phyloP scores from a whole-genome alignment of 2,329 filamentous ascomycete genomes.

The Cladobotryum mycophilum region DNA sequence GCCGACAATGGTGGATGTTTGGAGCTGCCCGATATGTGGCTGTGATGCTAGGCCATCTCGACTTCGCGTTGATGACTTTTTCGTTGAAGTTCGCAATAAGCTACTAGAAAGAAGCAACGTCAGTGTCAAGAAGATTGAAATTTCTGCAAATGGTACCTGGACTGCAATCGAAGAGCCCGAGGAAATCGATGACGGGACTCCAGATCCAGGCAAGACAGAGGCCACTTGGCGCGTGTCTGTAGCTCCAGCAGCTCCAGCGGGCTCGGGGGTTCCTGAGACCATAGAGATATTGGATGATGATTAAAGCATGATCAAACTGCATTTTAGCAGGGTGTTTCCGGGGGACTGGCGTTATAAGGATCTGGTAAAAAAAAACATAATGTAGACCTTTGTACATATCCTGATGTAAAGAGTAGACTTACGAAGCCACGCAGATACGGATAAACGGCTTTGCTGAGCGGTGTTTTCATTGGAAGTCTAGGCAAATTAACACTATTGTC shows the following conservation, averaged over 20 bases:
- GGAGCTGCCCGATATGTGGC: conserved; percentile 82
- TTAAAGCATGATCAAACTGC: neutral
- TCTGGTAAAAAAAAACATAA: too few relatives aligned
- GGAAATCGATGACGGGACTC: conserved; percentile 22
- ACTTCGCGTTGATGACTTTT: conserved; percentile 68
- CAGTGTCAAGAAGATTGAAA: conserved; percentile 25
- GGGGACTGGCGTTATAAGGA: too few relatives aligned
- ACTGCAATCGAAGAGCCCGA: conserved; percentile 24
- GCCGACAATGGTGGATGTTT: conserved; percentile 59
- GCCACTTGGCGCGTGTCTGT: neutral
- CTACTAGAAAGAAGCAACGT: conserved; percentile 31
- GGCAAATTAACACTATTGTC: too few relatives aligned
- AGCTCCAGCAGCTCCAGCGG: neutral
- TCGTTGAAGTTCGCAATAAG: conserved; percentile 53
- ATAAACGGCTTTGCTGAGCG: too few relatives aligned
- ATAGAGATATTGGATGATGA: conserved; percentile 12
- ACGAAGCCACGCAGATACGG: too few relatives aligned
- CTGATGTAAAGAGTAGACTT: too few relatives aligned
- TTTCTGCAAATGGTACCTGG: conserved; percentile 29
- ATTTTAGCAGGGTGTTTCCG: too few relatives aligned
- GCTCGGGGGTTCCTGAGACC: neutral
- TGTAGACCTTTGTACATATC: too few relatives aligned
- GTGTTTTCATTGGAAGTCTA: too few relatives aligned
- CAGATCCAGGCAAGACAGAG: conserved; percentile 12
- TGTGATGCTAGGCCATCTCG: conserved; percentile 67